These are phyloP conservation scores for Jaltomata sinuosa DNA, from an alignment of 257 asterid genomes.

Conservation along the genomic window DNA sequence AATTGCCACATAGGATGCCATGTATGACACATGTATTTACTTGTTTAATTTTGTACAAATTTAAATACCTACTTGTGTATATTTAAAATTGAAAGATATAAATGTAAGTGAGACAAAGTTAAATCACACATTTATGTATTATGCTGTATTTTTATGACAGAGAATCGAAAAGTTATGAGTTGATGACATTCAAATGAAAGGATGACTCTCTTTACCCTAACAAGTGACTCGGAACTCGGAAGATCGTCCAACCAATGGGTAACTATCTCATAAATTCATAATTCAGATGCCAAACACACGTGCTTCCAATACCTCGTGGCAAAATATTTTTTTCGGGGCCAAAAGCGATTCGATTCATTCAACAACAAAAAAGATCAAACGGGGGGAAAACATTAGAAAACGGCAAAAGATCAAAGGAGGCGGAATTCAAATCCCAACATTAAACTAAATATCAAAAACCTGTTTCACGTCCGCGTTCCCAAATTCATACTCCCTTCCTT, in stretches of 20 bases:
- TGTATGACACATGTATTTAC: too few relatives aligned
- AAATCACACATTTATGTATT: too few relatives aligned
- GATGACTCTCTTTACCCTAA: neutral
- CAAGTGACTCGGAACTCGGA: neutral
- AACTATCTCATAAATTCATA: neutral
- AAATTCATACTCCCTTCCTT: slow-evolving; percentile 6
- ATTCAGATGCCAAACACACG: neutral
- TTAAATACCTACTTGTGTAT: too few relatives aligned
- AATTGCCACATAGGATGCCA: too few relatives aligned
- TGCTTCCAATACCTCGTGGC: neutral
- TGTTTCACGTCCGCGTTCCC: slow-evolving; percentile 49
- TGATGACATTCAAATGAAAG: neutral
- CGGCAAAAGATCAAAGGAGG: neutral
- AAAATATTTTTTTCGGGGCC: neutral
- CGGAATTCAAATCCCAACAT: slow-evolving; percentile 42
- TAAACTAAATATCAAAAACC: slow-evolving; percentile 15
- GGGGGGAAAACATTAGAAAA: neutral
- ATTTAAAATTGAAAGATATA: too few relatives aligned
- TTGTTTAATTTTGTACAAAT: too few relatives aligned
- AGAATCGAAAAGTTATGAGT: too few relatives aligned
- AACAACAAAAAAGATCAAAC: neutral
- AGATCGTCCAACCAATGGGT: neutral
- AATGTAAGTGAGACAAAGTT: too few relatives aligned
- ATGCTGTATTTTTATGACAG: too few relatives aligned
- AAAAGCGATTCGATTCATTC: neutral